Conservation (phyloP, 768 basidiomycete species). For the Tulasnella sp. region DNA sequence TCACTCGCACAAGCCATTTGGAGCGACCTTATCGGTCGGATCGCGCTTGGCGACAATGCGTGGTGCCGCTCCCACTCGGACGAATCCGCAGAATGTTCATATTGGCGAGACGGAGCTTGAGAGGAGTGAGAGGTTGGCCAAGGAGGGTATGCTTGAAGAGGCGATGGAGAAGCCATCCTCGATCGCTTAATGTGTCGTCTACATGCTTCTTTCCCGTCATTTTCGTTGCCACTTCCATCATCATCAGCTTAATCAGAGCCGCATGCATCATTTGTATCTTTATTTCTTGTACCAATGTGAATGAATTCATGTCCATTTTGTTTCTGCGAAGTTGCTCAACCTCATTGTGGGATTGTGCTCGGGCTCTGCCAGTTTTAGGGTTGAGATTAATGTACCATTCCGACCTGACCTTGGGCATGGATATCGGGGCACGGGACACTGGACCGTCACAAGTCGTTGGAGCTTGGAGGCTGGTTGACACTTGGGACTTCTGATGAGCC, state of each 20-base stretch:
- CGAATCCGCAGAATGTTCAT: neutral
- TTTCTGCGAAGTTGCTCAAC: neutral
- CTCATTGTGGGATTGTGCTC: too few relatives aligned
- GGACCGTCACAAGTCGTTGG: too few relatives aligned
- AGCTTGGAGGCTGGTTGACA: too few relatives aligned
- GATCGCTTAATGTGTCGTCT: neutral
- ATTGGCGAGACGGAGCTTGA: constrained; percentile 3
- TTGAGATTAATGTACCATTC: too few relatives aligned
- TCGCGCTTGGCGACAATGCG: neutral
- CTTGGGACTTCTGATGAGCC: too few relatives aligned
- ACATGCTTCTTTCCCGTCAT: neutral
- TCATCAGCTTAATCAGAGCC: neutral
- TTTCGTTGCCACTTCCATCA: neutral
- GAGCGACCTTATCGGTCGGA: neutral
- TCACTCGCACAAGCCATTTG: neutral
- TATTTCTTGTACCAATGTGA: neutral
- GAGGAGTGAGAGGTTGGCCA: constrained; percentile 1
- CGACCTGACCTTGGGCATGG: too few relatives aligned
- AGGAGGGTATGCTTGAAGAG: constrained; percentile 7
- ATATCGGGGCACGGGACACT: too few relatives aligned
- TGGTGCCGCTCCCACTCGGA: neutral
- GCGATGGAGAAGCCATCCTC: neutral
- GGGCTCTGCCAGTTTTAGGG: too few relatives aligned
- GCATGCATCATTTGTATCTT: neutral
- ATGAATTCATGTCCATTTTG: neutral